Evolutionary conservation across 768 basidiomycete genomes (phyloP).

Genomic region (Leccinellum luteum): DNA sequence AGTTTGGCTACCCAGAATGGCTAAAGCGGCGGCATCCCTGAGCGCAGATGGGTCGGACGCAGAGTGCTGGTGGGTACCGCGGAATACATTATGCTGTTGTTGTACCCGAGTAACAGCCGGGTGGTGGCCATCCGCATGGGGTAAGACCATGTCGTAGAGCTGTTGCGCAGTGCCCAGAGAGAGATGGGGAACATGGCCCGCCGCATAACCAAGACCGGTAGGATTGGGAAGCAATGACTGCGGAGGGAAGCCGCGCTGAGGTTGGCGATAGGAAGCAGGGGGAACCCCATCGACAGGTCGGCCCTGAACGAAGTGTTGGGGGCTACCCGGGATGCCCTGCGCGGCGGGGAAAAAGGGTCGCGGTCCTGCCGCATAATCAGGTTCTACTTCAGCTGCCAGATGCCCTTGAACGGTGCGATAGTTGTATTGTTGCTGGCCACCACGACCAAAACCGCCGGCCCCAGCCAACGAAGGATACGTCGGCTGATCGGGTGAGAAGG

Average conservation of each 20-base stretch:
- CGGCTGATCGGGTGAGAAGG: slow-evolving; percentile 43
- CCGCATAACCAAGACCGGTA: slow-evolving; percentile 50
- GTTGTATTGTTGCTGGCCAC: slow-evolving; percentile 52
- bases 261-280: slow-evolving; percentile 58
- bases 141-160: slow-evolving; percentile 75
- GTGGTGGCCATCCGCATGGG: slow-evolving; percentile 49
- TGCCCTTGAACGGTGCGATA: slow-evolving; percentile 43
- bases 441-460: slow-evolving; percentile 45
- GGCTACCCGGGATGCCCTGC: slow-evolving; percentile 37
- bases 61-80: slow-evolving; percentile 76
- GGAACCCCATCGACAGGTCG: slow-evolving; percentile 49
- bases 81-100: slow-evolving; percentile 74
- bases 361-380: slow-evolving; percentile 59
- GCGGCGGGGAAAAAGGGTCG: slow-evolving; percentile 52
- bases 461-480: slow-evolving; percentile 69
- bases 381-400: slow-evolving; percentile 25
- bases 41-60: slow-evolving; percentile 78
- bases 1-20: slow-evolving; percentile 55
- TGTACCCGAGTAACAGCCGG: slow-evolving; percentile 73
- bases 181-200: slow-evolving; percentile 61
- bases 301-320: slow-evolving; percentile 49
- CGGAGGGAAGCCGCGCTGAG: slow-evolving; percentile 55
- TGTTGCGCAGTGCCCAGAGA: slow-evolving; percentile 75
- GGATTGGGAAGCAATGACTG: slow-evolving; percentile 55
- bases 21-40: slow-evolving; percentile 67